Conservation (phyloP, 2,329 filamentous ascomycete genomes). For the Fusarium keratoplasticum region DNA sequence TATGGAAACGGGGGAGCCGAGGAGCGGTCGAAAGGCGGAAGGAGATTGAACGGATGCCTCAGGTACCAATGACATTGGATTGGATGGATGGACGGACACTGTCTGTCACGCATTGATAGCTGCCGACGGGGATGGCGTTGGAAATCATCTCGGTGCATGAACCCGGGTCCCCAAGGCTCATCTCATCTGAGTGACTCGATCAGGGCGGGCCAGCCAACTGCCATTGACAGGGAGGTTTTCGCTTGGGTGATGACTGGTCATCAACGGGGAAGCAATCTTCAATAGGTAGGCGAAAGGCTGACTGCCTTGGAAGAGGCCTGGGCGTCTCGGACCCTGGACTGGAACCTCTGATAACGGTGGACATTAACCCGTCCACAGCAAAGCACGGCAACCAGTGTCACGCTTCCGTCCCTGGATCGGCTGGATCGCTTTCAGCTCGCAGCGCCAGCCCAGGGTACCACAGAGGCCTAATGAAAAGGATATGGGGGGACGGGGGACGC, state of each 20-base stretch:
- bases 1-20: constrained; percentile 13
- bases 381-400: neutral
- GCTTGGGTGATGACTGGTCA: constrained; percentile 17
- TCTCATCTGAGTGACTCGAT: constrained; percentile 11
- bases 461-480: constrained; percentile 17
- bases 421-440: constrained; percentile 39
- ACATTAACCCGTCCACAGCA: constrained; percentile 17
- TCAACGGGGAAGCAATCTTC: constrained; percentile 5
- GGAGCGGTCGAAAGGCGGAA: constrained; percentile 10
- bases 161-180: constrained; percentile 18
- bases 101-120: constrained; percentile 1
- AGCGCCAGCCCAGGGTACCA: constrained; percentile 21
- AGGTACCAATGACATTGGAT: neutral
- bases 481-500: constrained; percentile 10
- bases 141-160: constrained; percentile 35
- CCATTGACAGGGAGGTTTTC: neutral
- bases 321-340: constrained; percentile 22
- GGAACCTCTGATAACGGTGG: constrained; percentile 19
- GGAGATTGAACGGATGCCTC: constrained; percentile 2
- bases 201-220: neutral
- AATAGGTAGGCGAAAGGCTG: neutral
- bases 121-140: constrained; percentile 10
- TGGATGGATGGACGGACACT: neutral
- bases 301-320: constrained; percentile 26
- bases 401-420: constrained; percentile 16